Conservation (phyloP, 306 rosid genomes). For the Cercis canadensis region DNA sequence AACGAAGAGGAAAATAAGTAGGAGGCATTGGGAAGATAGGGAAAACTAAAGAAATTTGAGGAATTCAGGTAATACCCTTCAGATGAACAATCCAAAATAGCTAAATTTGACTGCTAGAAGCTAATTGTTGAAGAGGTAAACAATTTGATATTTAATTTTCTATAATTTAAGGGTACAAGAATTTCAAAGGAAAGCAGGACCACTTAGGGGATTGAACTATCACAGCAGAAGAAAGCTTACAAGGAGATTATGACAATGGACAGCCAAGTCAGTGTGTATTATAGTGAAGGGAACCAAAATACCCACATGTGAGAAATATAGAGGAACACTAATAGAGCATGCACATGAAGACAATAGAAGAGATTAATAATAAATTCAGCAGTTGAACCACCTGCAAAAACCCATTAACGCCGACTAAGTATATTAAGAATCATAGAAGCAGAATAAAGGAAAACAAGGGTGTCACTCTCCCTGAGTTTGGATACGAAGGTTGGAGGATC, state of each 20-base stretch:
- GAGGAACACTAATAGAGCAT: constrained; percentile 25
- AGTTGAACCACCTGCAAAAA: constrained; percentile 16
- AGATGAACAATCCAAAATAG: constrained; percentile 35
- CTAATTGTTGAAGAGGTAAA: constrained; percentile 22
- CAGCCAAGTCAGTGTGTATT: constrained; percentile 5
- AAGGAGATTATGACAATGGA: constrained; percentile 25
- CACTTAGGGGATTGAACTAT: constrained; percentile 29
- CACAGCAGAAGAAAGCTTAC: constrained; percentile 27
- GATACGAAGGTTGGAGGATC: constrained; percentile 40
- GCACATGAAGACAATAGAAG: constrained; percentile 42
- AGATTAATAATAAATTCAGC: constrained; percentile 20
- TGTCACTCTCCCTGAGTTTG: constrained; percentile 10
- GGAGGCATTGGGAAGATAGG: constrained; percentile 69
- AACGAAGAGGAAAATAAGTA: constrained; percentile 86
- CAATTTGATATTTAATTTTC: background rate
- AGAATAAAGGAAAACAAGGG: constrained; percentile 36
- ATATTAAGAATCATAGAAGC: constrained; percentile 29
- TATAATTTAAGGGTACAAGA: background rate
- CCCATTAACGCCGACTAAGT: constrained; percentile 23
- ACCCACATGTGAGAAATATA: constrained; percentile 31
- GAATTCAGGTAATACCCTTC: constrained; percentile 2
- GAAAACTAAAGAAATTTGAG: constrained; percentile 24
- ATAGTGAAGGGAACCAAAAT: constrained; percentile 19
- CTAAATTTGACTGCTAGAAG: constrained; percentile 11
- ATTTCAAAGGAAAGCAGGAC: constrained; percentile 10